These are phyloP conservation scores for Clitoria ternatea DNA, from an alignment of 306 rosid species.

Conservation along the genomic window DNA sequence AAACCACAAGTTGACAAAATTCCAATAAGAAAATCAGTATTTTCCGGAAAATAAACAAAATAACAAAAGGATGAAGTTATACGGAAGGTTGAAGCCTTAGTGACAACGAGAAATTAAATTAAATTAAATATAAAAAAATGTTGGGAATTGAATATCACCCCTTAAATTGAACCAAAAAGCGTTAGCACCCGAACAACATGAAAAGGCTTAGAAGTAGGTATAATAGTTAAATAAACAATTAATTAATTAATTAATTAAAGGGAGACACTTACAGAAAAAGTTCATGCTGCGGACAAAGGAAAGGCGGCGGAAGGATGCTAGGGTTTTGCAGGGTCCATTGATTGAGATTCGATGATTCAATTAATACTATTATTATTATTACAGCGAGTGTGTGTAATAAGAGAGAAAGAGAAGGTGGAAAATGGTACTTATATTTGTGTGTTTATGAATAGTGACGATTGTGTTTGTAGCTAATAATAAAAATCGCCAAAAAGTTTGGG, in stretches of 20 bases:
- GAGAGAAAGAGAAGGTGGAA: slow-evolving; percentile 8
- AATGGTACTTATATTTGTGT: background rate
- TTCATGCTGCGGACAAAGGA: slow-evolving; percentile 16
- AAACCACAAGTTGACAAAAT: no score
- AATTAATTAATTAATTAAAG: background rate
- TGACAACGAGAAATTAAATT: background rate
- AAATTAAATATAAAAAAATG: background rate
- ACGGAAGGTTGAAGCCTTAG: background rate
- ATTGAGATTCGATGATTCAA: slow-evolving; percentile 16
- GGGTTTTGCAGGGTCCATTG: slow-evolving; percentile 61
- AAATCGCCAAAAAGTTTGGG: slow-evolving; percentile 33
- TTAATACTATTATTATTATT: no score
- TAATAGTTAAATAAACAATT: no score
- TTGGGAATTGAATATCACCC: background rate
- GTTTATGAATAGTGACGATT: background rate
- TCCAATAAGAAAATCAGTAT: background rate
- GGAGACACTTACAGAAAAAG: slow-evolving; percentile 36
- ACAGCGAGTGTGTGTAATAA: no score
- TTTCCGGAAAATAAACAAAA: slow-evolving; percentile 13
- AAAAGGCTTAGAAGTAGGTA: slow-evolving; percentile 1
- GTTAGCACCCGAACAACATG: background rate
- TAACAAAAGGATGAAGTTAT: background rate
- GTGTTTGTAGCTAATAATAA: background rate
- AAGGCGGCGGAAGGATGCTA: slow-evolving; percentile 54
- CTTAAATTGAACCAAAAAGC: slow-evolving; percentile 17